Percentiles rank a stretch among this genome's conserved stretches.
Evolutionary conservation across 2,329 filamentous ascomycete genomes (phyloP).

Genomic region (Ophiostoma sp.): DNA sequence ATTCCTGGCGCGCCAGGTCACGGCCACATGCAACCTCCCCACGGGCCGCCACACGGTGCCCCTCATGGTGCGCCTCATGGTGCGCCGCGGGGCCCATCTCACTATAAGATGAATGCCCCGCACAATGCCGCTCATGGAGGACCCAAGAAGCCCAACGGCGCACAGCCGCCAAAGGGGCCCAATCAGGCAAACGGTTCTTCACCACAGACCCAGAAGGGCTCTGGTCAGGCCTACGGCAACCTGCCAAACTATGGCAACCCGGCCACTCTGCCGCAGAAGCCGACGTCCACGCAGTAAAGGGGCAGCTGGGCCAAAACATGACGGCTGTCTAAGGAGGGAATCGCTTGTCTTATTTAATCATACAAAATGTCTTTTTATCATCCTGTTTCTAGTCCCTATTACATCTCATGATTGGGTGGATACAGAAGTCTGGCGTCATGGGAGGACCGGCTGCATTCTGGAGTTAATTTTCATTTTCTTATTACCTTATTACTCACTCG

Average conservation of each 20-base stretch:
- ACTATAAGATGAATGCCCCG: conserved; percentile 16
- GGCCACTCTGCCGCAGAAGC: conserved; percentile 61
- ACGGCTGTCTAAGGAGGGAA: not conserved
- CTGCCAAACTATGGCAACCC: conserved; percentile 61
- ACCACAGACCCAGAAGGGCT: conserved; percentile 36
- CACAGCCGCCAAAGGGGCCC: conserved; percentile 36
- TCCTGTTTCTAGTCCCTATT: not conserved
- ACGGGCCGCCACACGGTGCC: conserved; percentile 9
- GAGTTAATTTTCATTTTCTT: conserved; percentile 18
- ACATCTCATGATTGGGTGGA: not conserved
- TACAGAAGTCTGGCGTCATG: conserved; percentile 17
- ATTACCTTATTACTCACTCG: not conserved
- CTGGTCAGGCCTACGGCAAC: conserved; percentile 50
- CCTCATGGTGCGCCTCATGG: conserved; percentile 29
- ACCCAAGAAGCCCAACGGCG: conserved; percentile 29
- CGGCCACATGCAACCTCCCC: not conserved
- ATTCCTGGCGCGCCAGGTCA: not conserved
- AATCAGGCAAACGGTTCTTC: conserved; percentile 24
- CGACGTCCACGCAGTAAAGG: conserved; percentile 41
- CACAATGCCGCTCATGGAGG: conserved; percentile 41
- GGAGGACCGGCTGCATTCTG: conserved; percentile 23
- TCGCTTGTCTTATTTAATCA: not conserved
- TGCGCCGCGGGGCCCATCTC: conserved; percentile 20
- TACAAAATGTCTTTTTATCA: not conserved
- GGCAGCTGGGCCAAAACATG: not conserved